A percentile compares a stretch with the other conserved stretches of the same genome.
Evolutionary conservation across 1,284 basidiomycete genomes (phyloP).

Genomic region (Sanguinoderma infundibulare): DNA sequence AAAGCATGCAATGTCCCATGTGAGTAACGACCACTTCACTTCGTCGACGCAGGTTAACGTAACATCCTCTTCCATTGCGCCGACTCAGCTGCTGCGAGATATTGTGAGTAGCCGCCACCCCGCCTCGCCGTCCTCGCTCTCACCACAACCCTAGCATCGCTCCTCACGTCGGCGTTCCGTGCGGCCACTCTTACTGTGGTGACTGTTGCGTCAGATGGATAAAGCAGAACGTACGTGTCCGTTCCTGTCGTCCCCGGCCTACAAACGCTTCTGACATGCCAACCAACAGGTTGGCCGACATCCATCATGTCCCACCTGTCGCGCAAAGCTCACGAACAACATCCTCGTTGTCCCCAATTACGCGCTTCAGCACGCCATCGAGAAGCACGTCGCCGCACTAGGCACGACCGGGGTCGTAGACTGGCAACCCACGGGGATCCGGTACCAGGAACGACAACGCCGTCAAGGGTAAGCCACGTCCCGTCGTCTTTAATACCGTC

Average conservation of each 20-base stretch:
- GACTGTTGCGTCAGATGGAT: constrained; percentile 38
- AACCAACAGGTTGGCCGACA: constrained; percentile 9
- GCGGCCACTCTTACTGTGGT: constrained; percentile 40
- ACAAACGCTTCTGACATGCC: not conserved
- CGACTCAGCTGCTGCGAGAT: constrained; percentile 37
- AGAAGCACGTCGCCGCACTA: constrained; percentile 34
- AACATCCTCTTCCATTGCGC: too few species aligned
- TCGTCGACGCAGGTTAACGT: not conserved
- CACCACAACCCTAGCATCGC: constrained; percentile 26
- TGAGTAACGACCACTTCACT: constrained; percentile 22
- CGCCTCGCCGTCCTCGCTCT: not conserved
- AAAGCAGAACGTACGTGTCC: constrained; percentile 29
- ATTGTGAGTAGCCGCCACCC: constrained; percentile 29
- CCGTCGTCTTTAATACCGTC: too few species aligned
- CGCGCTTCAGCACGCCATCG: constrained; percentile 35
- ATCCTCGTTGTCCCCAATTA: constrained; percentile 38
- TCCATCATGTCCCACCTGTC: constrained; percentile 38
- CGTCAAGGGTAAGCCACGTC: not conserved
- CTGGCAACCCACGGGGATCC: constrained; percentile 32
- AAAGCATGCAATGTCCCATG: constrained; percentile 40
- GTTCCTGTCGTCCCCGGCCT: not conserved
- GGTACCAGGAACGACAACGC: constrained; percentile 9
- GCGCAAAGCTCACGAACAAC: constrained; percentile 24
- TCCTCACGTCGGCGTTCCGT: constrained; percentile 37
- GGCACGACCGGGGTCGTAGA: constrained; percentile 29